phyloP scores from a whole-genome alignment of 352 stramenopile genomes.

The Aphanomyces euteiches region DNA sequence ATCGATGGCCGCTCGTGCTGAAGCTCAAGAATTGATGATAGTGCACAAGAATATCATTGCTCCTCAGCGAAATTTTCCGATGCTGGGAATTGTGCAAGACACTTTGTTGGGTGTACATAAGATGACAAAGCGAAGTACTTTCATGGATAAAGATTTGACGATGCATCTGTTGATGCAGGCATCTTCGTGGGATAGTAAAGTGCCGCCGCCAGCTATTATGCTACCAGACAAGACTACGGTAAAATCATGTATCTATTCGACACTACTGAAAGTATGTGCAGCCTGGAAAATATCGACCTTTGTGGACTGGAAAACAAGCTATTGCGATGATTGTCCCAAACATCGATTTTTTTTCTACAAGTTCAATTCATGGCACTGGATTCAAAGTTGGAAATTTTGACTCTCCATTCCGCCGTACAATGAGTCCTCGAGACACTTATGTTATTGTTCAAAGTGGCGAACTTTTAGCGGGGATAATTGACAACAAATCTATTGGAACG shows the following conservation, averaged over 20 bases:
- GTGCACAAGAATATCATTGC: slow-evolving; percentile 98
- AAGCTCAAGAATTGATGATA: slow-evolving; percentile 98
- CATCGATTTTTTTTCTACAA: too few relatives aligned
- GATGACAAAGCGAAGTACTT: slow-evolving; percentile 98
- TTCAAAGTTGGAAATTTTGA: too few relatives aligned
- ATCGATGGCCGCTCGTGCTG: slow-evolving; percentile 94
- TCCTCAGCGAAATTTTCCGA: slow-evolving; percentile 97
- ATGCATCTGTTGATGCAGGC: slow-evolving; percentile 99
- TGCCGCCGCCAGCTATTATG: slow-evolving; percentile 96
- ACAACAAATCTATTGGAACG: slow-evolving; percentile 99
- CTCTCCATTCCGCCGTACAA: slow-evolving; percentile 53
- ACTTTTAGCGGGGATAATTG: slow-evolving; percentile 96
- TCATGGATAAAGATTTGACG: slow-evolving; percentile 95
- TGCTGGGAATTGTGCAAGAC: slow-evolving; percentile 99
- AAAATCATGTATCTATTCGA: too few relatives aligned
- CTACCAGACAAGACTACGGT: slow-evolving; percentile 94
- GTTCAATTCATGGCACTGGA: too few relatives aligned
- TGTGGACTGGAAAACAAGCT: slow-evolving; percentile 98
- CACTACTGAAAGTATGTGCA: too few relatives aligned
- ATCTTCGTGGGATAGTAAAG: slow-evolving; percentile 92
- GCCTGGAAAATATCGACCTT: slow-evolving; percentile 84
- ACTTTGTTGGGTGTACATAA: slow-evolving; percentile 95
- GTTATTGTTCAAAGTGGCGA: slow-evolving; percentile 98
- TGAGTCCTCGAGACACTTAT: slow-evolving; percentile 94
- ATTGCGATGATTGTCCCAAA: slow-evolving; percentile 96